Conservation (phyloP, 768 basidiomycete species). For the Termitomyces heimii region DNA sequence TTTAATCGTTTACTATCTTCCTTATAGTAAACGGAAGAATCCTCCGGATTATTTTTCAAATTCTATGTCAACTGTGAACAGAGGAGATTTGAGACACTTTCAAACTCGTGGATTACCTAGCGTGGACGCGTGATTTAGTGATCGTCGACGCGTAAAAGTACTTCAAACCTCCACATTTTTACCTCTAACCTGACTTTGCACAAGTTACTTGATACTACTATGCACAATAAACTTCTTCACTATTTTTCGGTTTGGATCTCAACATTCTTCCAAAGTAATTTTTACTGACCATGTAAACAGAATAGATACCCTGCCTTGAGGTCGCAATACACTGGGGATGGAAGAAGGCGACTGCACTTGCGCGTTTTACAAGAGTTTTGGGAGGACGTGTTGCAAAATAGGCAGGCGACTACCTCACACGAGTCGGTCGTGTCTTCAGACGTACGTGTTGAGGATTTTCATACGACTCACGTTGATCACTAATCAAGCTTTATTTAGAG, state of each 20-base stretch:
- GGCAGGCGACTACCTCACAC: background rate
- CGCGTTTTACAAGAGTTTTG: slow-evolving; percentile 47
- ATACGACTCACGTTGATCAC: background rate
- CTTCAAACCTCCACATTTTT: background rate
- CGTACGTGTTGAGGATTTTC: background rate
- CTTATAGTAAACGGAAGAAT: background rate
- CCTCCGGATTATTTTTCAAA: background rate
- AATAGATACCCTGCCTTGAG: slow-evolving; percentile 39
- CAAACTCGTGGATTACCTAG: background rate
- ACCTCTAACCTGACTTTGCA: background rate
- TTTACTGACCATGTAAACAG: slow-evolving; percentile 17
- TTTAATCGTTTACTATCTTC: background rate
- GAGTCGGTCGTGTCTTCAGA: slow-evolving; percentile 4
- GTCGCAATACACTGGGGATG: slow-evolving; percentile 40
- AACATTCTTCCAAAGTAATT: background rate
- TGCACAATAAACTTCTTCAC: slow-evolving; percentile 12
- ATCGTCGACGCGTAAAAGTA: background rate
- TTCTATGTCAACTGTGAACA: background rate
- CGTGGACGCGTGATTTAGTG: background rate
- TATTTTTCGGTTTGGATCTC: slow-evolving; percentile 14
- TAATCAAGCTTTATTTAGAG: slow-evolving; percentile 14
- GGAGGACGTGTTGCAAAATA: slow-evolving; percentile 20
- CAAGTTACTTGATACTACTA: background rate
- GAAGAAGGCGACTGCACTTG: slow-evolving; percentile 51
- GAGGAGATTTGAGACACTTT: background rate